Evolutionary conservation across 106 monocot genomes (phyloP).

Genomic region (Dioscorea zingiberensis): DNA sequence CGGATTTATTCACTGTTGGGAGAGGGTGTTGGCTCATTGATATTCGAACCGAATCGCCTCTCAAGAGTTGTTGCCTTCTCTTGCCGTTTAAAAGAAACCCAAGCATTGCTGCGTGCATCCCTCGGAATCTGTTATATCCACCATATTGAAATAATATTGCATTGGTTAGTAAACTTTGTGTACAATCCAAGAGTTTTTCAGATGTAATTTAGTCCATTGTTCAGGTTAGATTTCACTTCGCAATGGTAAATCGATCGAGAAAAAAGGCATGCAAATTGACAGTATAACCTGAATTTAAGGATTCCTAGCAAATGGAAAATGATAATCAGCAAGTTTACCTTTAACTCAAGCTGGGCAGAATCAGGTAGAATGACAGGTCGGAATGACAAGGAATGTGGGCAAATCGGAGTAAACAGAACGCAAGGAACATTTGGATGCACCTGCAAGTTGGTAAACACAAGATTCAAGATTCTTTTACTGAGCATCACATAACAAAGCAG

Average conservation of each 20-base stretch:
- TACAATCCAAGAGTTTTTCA: no score
- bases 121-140: conserved; percentile 58
- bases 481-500: no score
- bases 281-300: no score
- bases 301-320: no score
- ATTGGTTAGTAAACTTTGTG: no score
- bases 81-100: conserved; percentile 99
- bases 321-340: conserved; percentile 57
- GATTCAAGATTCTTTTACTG: no score
- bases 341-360: conserved; percentile 89
- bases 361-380: conserved; percentile 99
- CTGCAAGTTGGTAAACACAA: conserved; percentile 35
- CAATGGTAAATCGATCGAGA: no score
- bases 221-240: no score
- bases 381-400: conserved; percentile 93
- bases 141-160: no score
- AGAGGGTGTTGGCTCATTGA: conserved; percentile 94
- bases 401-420: conserved; percentile 98
- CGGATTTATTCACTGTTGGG: conserved; percentile 95
- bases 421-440: conserved; percentile 99
- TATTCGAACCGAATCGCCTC: conserved; percentile 83
- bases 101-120: conserved; percentile 86
- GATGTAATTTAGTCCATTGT: no score
- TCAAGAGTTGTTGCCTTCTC: conserved; percentile 90
- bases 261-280: no score